Evolutionary conservation across 23 red algal genomes (phyloP).

Genomic region (Pyropia haitanensis): DNA sequence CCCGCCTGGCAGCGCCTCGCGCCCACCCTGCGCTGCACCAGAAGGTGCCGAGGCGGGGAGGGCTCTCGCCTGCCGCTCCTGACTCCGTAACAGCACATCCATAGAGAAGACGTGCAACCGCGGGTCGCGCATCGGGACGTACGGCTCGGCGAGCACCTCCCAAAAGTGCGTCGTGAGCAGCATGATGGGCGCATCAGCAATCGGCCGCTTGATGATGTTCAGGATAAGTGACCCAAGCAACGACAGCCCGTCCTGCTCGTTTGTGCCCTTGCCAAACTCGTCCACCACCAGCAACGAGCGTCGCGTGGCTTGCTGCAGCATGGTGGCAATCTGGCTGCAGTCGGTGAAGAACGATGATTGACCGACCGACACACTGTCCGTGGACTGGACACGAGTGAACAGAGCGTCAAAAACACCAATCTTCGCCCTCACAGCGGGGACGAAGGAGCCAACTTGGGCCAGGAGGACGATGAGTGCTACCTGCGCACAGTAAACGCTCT

Average conservation of each 20-base stretch:
- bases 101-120: too few relatives aligned
- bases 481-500: constrained; percentile 33
- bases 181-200: neutral
- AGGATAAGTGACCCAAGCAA: neutral
- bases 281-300: constrained; percentile 23
- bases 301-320: constrained; percentile 6
- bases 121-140: too few relatives aligned
- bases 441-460: constrained; percentile 37
- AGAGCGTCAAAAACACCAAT: constrained; percentile 16
- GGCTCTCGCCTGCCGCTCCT: too few relatives aligned
- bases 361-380: constrained; percentile 10
- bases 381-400: constrained; percentile 8
- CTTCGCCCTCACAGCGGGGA: constrained; percentile 13
- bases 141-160: neutral
- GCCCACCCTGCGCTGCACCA: too few relatives aligned
- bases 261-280: constrained; percentile 50
- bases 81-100: too few relatives aligned
- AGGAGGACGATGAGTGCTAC: constrained; percentile 21
- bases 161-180: constrained; percentile 13
- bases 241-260: constrained; percentile 11
- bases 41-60: too few relatives aligned
- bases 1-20: too few relatives aligned
- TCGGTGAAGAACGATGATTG: constrained; percentile 23
- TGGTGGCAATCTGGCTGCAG: constrained; percentile 26
- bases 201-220: neutral